Base-by-base conservation (phyloP, 176 grass and related monocot genomes). In the Elymus sibiricus region DNA sequence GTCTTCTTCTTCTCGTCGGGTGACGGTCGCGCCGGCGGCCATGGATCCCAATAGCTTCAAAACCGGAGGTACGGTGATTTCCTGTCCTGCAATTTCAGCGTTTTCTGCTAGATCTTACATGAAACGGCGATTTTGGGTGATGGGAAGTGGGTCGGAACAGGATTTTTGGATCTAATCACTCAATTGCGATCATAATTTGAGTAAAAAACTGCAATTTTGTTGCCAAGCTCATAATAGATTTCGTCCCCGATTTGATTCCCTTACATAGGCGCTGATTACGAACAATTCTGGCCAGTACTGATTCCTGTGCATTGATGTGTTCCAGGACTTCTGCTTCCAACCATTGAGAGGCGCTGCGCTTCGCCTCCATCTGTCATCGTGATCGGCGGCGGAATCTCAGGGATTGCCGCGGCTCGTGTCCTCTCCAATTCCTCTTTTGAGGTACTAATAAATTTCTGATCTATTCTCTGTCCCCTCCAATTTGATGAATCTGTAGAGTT, bases 371-470 rank as follows among this genome's bases (percentile, higher is more conserved):
- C 92, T 31, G 90, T 99, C 75, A 94, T 96, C 16, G 97, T 99
- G 80, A 96, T 99, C 47, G 97, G 94, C 80, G 94, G 87, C 24
- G 94, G 97, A 16, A 99, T 99, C 87, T 96, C 97, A 2, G 92
- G 97, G 34, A 81, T 99, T 46, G 87, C 97, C 63, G 94, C 94
- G 74, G 94, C 97, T 14, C 94, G 80, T 37, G 86, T 94, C 79
- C 88, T 99, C 78, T 90, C 79, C 85, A 96, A 99, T 83, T 78
- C 92, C 83, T 95, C 92, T 22, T 92, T 99, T 61, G 86, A 96
- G 76, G 94, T 92, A 87, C 1, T 19, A 21, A 78, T 15, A 6
- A 22, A 19, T 51, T 51, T 22, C 25, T 16, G 17, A 59, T 65
- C 49, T 27, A 6, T 70, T 2, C 24, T 21, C 11, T 34, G 29